Percentiles rank a stretch among this genome's conserved stretches.
These are phyloP conservation scores for Metarhizium sp. DNA, from an alignment of 2,329 filamentous ascomycete genomes.

Conservation along the genomic window DNA sequence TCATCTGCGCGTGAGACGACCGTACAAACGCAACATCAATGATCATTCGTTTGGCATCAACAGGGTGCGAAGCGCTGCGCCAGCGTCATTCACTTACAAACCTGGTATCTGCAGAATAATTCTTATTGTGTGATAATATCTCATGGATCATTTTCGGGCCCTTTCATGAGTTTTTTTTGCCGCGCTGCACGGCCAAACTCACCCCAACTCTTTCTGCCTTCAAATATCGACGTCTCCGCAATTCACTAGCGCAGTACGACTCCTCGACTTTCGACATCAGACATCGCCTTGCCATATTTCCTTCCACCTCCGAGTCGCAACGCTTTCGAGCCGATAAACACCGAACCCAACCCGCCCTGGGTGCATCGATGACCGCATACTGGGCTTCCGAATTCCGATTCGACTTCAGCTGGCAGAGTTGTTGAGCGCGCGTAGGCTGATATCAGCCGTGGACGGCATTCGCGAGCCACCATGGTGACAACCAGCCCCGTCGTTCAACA, in stretches of 20 bases:
- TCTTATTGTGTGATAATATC: background rate
- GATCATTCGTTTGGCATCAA: slow-evolving; percentile 4
- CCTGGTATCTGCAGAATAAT: background rate
- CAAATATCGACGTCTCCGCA: slow-evolving; percentile 10
- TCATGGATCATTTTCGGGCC: background rate
- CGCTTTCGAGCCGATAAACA: background rate
- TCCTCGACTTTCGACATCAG: slow-evolving; percentile 5
- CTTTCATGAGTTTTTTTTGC: slow-evolving; percentile 2
- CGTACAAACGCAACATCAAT: slow-evolving; percentile 2
- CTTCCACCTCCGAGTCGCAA: background rate
- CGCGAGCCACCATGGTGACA: slow-evolving; percentile 40
- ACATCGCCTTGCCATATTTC: slow-evolving; percentile 1
- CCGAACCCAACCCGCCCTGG: slow-evolving; percentile 1
- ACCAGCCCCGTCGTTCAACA: slow-evolving; percentile 39
- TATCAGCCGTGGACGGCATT: slow-evolving; percentile 5
- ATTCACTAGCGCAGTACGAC: slow-evolving; percentile 11
- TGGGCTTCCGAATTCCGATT: background rate
- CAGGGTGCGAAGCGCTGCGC: slow-evolving; percentile 4
- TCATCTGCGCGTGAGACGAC: background rate
- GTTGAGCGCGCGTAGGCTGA: slow-evolving; percentile 3
- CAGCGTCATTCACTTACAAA: background rate
- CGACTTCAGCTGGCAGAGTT: background rate
- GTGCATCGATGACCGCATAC: slow-evolving; percentile 11
- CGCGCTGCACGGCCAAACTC: slow-evolving; percentile 4
- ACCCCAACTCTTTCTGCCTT: background rate